Percentiles rank a stretch among this genome's conserved stretches.
Conservation (phyloP, 2,329 filamentous ascomycete genomes). For the Arthrobotrys iridis region DNA sequence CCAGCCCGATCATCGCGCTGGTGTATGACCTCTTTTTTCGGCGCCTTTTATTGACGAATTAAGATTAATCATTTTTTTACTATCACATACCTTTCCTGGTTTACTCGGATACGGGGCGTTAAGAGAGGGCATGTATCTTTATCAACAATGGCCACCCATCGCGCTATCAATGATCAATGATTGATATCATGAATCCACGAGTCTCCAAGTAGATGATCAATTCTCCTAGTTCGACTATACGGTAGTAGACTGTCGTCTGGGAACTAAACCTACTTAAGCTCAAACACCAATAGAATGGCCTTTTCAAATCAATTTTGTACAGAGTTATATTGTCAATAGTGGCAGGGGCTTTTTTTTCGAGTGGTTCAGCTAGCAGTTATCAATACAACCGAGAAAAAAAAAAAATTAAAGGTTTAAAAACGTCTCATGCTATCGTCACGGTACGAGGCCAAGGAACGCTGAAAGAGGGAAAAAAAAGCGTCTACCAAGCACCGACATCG, state of each 20-base stretch:
- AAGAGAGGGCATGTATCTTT: conserved; percentile 24
- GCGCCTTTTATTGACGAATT: conserved; percentile 22
- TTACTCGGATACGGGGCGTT: conserved; percentile 11
- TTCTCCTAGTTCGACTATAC: too few relatives aligned
- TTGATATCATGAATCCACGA: conserved; percentile 13
- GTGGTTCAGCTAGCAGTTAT: conserved; percentile 19
- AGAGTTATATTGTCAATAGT: background rate
- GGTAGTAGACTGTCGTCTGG: too few relatives aligned
- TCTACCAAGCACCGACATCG: conserved; percentile 86
- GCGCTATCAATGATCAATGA: conserved; percentile 21
- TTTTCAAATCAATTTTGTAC: background rate
- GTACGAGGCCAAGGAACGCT: too few relatives aligned
- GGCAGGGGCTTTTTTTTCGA: conserved; percentile 1
- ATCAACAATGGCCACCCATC: background rate
- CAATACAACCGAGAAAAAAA: conserved; percentile 27
- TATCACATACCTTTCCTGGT: conserved; percentile 6
- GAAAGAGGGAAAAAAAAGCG: background rate
- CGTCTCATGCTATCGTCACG: background rate
- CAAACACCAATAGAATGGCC: too few relatives aligned
- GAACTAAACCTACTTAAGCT: too few relatives aligned
- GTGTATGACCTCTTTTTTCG: conserved; percentile 38
- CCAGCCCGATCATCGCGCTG: conserved; percentile 23
- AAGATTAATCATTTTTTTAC: conserved; percentile 32
- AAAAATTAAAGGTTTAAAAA: conserved; percentile 4
- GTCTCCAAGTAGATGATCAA: background rate